These are phyloP conservation scores for Coemansia sp. DNA, from an alignment of 192 early-diverging fungal species.

Conservation along the genomic window DNA sequence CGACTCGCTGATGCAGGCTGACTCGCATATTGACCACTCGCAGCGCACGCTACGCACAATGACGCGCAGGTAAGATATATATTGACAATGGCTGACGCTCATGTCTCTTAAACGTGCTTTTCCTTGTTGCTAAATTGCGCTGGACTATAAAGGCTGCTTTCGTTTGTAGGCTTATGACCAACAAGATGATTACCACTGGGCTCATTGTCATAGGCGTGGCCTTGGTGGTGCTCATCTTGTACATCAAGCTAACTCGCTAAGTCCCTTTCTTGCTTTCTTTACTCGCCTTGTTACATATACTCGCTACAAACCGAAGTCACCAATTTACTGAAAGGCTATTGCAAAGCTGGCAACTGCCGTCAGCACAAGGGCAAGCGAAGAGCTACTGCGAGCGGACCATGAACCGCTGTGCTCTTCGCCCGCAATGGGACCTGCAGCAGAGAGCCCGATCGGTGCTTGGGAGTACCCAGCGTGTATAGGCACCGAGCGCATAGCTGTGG, in stretches of 20 bases:
- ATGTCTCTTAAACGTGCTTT: too few species aligned
- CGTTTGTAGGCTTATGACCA: constrained; percentile 74
- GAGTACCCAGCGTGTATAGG: constrained; percentile 20
- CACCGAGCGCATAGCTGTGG: constrained; percentile 33
- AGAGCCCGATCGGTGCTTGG: constrained; percentile 23
- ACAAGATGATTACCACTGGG: constrained; percentile 85
- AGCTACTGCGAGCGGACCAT: background rate
- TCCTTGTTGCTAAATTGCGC: constrained; percentile 1
- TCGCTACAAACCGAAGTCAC: background rate
- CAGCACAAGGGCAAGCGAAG: background rate
- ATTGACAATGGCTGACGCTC: background rate
- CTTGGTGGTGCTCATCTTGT: constrained; percentile 85
- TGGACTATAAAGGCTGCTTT: background rate
- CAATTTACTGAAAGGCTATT: background rate
- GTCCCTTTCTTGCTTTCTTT: background rate
- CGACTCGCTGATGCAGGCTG: constrained; percentile 85
- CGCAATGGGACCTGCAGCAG: background rate
- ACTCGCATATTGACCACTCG: constrained; percentile 70
- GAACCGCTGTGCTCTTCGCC: background rate
- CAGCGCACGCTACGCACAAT: constrained; percentile 70
- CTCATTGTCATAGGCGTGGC: constrained; percentile 82
- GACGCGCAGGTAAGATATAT: constrained; percentile 66
- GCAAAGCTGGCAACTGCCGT: background rate
- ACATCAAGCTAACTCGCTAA: constrained; percentile 68
- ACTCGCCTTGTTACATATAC: background rate